Evolutionary conservation across 768 basidiomycete genomes (phyloP).

Genomic region (Paxillus involutus): DNA sequence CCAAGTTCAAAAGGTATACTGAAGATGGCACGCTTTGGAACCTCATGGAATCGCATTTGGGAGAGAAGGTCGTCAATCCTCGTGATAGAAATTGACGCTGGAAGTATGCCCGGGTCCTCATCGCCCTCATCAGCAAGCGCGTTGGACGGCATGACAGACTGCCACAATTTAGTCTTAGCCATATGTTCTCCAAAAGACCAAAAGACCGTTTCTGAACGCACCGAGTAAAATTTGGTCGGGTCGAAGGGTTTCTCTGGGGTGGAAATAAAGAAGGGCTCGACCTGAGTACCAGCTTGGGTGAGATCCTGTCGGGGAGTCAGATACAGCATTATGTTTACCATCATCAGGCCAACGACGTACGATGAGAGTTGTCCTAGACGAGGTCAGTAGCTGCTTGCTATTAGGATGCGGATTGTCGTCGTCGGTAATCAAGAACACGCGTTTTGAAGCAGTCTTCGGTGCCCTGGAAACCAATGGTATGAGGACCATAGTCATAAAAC

Average conservation of each 20-base stretch:
- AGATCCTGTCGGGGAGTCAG: conserved; percentile 58
- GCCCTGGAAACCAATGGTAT: conserved; percentile 45
- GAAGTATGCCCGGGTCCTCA: conserved; percentile 56
- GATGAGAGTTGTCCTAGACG: conserved; percentile 69
- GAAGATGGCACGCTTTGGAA: conserved; percentile 81
- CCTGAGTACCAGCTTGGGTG: conserved; percentile 69
- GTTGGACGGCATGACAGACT: conserved; percentile 64
- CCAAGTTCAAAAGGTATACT: conserved; percentile 80
- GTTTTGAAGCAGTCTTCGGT: conserved; percentile 86
- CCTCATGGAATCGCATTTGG: conserved; percentile 81
- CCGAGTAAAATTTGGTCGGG: conserved; percentile 74
- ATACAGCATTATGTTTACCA: neutral
- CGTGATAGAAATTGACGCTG: conserved; percentile 73
- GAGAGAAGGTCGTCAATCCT: conserved; percentile 74
- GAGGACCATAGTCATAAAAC: conserved; percentile 14
- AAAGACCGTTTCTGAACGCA: conserved; percentile 33
- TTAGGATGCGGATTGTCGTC: conserved; percentile 47
- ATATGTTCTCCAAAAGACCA: neutral
- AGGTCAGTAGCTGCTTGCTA: conserved; percentile 61
- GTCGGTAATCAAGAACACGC: conserved; percentile 92
- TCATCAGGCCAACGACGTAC: conserved; percentile 37
- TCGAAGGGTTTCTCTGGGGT: conserved; percentile 68
- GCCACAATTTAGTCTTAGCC: conserved; percentile 3
- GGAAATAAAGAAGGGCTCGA: conserved; percentile 91
- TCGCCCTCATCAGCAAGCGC: conserved; percentile 44